Conservation (phyloP, 1,284 basidiomycete species). For the Trametes pubescens region DNA sequence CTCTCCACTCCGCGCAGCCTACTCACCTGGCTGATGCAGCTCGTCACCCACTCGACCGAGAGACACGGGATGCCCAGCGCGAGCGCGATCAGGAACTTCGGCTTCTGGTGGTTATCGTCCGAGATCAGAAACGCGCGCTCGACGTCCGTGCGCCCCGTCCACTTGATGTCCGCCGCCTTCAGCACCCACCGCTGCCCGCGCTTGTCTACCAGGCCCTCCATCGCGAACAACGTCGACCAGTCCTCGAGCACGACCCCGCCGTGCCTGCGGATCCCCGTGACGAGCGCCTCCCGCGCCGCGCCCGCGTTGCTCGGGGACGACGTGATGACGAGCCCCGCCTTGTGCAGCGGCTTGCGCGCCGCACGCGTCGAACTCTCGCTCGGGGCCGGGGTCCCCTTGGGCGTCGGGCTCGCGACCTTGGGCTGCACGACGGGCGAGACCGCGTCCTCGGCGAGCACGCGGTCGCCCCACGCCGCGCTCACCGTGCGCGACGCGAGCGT, state of each 20-base stretch:
- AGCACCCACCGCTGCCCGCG: constrained; percentile 59
- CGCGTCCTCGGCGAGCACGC: constrained; percentile 49
- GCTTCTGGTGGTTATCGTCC: constrained; percentile 69
- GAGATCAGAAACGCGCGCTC: constrained; percentile 76
- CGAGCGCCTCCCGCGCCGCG: constrained; percentile 49
- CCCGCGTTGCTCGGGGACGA: constrained; percentile 34
- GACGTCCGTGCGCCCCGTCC: constrained; percentile 50
- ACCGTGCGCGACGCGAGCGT: constrained; percentile 59
- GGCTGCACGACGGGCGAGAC: constrained; percentile 52
- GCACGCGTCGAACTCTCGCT: constrained; percentile 44
- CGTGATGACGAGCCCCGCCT: constrained; percentile 49
- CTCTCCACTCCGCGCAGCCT: background rate
- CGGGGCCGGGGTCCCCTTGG: constrained; percentile 49
- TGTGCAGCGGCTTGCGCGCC: constrained; percentile 49
- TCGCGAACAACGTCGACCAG: constrained; percentile 70
- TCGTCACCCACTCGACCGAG: constrained; percentile 66
- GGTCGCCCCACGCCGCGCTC: constrained; percentile 59
- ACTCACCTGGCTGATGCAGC: constrained; percentile 51
- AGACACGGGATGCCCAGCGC: constrained; percentile 88
- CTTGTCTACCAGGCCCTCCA: constrained; percentile 57
- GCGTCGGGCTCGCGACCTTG: constrained; percentile 49
- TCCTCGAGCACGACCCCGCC: constrained; percentile 73
- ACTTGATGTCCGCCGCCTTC: constrained; percentile 54
- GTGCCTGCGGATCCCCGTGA: constrained; percentile 54
- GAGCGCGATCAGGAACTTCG: constrained; percentile 83